These are phyloP conservation scores for Phytophthora aleatoria DNA, from an alignment of 352 stramenopile genomes.

Conservation along the genomic window DNA sequence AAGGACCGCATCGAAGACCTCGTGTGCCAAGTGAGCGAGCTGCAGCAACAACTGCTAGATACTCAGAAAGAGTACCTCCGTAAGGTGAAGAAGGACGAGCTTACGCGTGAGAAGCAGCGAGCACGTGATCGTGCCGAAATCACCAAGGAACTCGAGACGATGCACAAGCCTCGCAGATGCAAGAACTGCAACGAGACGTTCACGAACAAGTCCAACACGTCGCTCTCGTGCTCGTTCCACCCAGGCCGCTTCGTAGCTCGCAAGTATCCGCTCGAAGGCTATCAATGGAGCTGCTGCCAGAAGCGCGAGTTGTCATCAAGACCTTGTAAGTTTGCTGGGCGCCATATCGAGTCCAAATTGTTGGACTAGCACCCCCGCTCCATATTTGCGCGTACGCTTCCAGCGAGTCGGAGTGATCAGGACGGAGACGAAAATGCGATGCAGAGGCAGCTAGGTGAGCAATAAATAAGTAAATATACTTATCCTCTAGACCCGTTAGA, in stretches of 20 bases:
- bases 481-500: conserved; percentile 2
- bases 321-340: conserved; percentile 80
- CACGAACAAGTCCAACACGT: conserved; percentile 83
- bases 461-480: conserved; percentile 29
- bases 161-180: conserved; percentile 78
- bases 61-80: conserved; percentile 81
- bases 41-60: conserved; percentile 79
- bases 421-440: conserved; percentile 9
- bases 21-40: conserved; percentile 65
- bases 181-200: conserved; percentile 85
- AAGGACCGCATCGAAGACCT: conserved; percentile 83
- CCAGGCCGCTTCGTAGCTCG: conserved; percentile 74
- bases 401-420: background rate
- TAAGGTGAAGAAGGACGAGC: conserved; percentile 80
- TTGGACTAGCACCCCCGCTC: conserved; percentile 32
- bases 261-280: conserved; percentile 81
- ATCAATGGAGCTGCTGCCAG: conserved; percentile 86
- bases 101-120: conserved; percentile 69
- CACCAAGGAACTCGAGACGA: conserved; percentile 69
- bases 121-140: conserved; percentile 69
- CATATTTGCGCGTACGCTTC: too few species aligned
- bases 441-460: conserved; percentile 3
- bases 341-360: conserved; percentile 74
- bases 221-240: conserved; percentile 81
- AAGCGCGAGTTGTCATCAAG: conserved; percentile 80